Evolutionary conservation across 805 yeast species (phyloP), one percentile per base, ranked within the genome.

Genomic region (Ogataea methylovora): DNA sequence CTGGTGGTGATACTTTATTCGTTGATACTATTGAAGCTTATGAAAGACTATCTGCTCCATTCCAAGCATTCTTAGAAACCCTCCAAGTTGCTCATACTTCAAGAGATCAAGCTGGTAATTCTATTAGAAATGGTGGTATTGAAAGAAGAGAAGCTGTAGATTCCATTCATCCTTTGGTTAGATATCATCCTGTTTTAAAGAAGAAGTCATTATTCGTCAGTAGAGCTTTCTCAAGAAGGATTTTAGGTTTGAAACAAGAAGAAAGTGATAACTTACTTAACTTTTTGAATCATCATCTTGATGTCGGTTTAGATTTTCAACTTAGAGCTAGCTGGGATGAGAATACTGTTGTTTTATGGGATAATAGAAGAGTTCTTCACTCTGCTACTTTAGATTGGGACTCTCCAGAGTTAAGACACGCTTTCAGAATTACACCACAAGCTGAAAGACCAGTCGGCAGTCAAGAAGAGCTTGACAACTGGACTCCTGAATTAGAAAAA

Each of bases 1-100:
- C 76, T 21, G 86, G 90, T 35, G 92, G 92, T 41, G 92, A 83
- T 54, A 83, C 92, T n/a, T 61, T 80, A 31, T 83, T 80, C 51
- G 72, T 84, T n/a, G 84, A 80, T 49, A 66, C 76, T 19, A 64
- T 66, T 24, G 86, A 79, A 52, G 86, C 85, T 9, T 83, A 78
- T 56, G 71, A 77, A 38, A 63, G 88, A 47, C 65, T 83, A 34
- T 80, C 88, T 1, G 82, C 83, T 17, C 69, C 63, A 20, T 71
- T 81, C 62, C 68, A 76, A 51, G 60, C 73, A 47, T 60, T 78
- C 42, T 54, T 82, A 29, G 63, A 66, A 14, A 80, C 80, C 0
- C 66, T 83, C 47, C 73, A 76, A 46, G 88, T 77, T 4, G 61
- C 76, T 28, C 88, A 84, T 60, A 70, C 86, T 10, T 79, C 84